Base-by-base conservation (phyloP, 2,329 filamentous ascomycete genomes). In the Fusarium sambucinum region DNA sequence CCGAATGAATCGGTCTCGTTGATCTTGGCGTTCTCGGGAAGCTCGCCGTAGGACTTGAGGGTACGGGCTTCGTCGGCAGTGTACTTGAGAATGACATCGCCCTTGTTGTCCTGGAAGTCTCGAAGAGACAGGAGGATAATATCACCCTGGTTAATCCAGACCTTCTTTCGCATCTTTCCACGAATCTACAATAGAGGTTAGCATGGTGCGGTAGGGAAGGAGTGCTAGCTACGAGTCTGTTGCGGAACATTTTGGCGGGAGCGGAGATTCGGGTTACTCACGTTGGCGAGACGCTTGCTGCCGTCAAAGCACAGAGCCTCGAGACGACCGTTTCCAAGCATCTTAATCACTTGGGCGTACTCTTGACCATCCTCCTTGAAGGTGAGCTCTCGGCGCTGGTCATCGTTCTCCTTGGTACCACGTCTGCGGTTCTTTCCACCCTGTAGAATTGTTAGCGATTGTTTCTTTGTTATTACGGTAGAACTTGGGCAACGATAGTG, bases 341-440 rank as follows among this genome's bases (percentile, higher is more conserved):
- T 97, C 87, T 97, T 97, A 74, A 96, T 70, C 66, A 81, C 79
- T 73, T 81, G 80, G 54, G 80, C 80, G 68, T 82, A 82, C 70
- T 81, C 90, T 86, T 98, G 95, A 73, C 95, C 95, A 79, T 98
- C 95, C 82, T 98, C 96, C 85, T 97, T 97, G 90, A 98, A 98
- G 78, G 93, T 95, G 77, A 98, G 88, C 83, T 98, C 95, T 82
- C 95, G 94, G 88, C 97, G 97, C 86, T 97, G 94, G 80, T 97
- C 97, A 86, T 98, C 96, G 84, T 96, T 96, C 85, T 97, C 93
- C 88, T 97, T 97, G 91, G 97, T 98, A 84, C 95, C 95, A 85
- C 96, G 90, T 89, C 95, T 92, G 83, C 95, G 87, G 85, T 98
- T 98, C 89, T 98, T 98, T 85, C 95, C 95, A 82, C 95, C 95